phyloP scores from a whole-genome alignment of 2,329 filamentous ascomycete genomes.

The Davidsoniella virescens region DNA sequence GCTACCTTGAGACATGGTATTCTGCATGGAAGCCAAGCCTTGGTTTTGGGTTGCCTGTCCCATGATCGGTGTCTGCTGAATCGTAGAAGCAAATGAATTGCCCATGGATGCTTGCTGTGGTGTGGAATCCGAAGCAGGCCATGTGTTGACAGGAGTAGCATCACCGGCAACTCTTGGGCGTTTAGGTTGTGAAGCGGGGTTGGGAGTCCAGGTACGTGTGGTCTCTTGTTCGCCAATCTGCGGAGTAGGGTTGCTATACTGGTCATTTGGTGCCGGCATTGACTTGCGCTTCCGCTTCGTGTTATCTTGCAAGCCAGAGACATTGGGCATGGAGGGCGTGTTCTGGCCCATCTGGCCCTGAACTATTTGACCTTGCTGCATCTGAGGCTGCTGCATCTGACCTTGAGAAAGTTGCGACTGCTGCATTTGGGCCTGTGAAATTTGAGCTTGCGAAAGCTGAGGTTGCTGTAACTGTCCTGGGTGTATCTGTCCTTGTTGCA shows the following conservation, averaged over 20 bases:
- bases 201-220: background rate
- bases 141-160: background rate
- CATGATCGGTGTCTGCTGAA: constrained; percentile 12
- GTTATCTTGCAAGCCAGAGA: constrained; percentile 4
- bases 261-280: constrained; percentile 9
- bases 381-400: background rate
- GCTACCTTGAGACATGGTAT: constrained; percentile 3
- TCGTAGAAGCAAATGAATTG: constrained; percentile 3
- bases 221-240: constrained; percentile 7
- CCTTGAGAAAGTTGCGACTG: constrained; percentile 1
- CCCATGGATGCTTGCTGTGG: constrained; percentile 7
- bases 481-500: constrained; percentile 2
- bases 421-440: background rate
- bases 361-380: constrained; percentile 1
- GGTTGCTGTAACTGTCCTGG: constrained; percentile 4
- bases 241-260: constrained; percentile 7
- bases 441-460: background rate
- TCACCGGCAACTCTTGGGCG: constrained; percentile 11
- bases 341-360: constrained; percentile 5
- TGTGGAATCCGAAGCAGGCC: constrained; percentile 1
- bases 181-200: constrained; percentile 8
- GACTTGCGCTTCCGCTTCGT: constrained; percentile 12
- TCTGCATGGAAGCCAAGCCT: constrained; percentile 1
- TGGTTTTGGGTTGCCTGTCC: constrained; percentile 6
- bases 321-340: constrained; percentile 2